A percentile compares a stretch with the other conserved stretches of the same genome.
These are phyloP conservation scores for Hanseniaspora thailandica DNA, from an alignment of 805 yeast species.

Conservation along the genomic window DNA sequence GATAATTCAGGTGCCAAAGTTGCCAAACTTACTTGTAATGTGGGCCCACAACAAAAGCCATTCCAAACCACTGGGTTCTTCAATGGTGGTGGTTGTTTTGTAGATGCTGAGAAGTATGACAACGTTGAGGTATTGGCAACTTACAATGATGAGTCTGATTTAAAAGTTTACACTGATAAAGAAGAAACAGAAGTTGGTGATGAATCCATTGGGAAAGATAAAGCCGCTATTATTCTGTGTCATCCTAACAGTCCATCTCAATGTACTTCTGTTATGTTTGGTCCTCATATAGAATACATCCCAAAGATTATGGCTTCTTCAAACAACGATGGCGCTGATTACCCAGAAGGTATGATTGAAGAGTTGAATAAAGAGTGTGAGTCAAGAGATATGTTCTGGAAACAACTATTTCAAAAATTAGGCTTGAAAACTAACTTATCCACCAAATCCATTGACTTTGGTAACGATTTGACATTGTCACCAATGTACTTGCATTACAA, in stretches of 20 bases:
- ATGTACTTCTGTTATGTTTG: slow-evolving; percentile 67
- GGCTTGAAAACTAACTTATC: slow-evolving; percentile 59
- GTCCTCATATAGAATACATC: slow-evolving; percentile 82
- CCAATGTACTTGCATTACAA: slow-evolving; percentile 40
- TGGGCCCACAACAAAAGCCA: slow-evolving; percentile 18
- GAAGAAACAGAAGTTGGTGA: slow-evolving; percentile 13
- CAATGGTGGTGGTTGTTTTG: slow-evolving; percentile 86
- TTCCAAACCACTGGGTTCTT: slow-evolving; percentile 36
- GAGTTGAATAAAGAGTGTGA: slow-evolving; percentile 35
- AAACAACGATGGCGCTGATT: slow-evolving; percentile 18
- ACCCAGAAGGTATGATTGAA: slow-evolving; percentile 30
- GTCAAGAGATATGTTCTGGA: slow-evolving; percentile 45
- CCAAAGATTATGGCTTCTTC: slow-evolving; percentile 39
- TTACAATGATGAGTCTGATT: slow-evolving; percentile 36
- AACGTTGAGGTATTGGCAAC: slow-evolving; percentile 64
- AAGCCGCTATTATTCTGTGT: slow-evolving; percentile 66
- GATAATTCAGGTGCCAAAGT: slow-evolving; percentile 67
- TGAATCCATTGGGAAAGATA: slow-evolving; percentile 13
- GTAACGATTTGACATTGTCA: slow-evolving; percentile 34
- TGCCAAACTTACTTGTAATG: slow-evolving; percentile 30
- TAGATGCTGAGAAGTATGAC: slow-evolving; percentile 50
- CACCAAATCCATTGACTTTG: slow-evolving; percentile 42
- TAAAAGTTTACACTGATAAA: slow-evolving; percentile 29
- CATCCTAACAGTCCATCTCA: slow-evolving; percentile 38
- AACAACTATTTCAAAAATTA: slow-evolving; percentile 42